Conservation (phyloP, 495 filamentous ascomycete genomes). For the Penicillium macrosclerotiorum region DNA sequence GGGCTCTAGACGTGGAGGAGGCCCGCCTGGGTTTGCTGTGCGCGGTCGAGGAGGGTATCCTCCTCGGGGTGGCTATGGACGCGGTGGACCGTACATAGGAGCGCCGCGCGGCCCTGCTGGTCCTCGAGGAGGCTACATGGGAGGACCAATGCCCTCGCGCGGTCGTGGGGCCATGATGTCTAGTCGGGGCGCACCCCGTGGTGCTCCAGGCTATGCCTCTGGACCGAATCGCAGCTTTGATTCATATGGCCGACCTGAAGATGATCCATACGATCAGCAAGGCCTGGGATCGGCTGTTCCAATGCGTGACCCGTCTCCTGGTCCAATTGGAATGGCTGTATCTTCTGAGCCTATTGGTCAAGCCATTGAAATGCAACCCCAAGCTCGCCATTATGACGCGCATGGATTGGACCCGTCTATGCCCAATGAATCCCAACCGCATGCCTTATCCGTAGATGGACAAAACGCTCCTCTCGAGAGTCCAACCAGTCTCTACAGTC, state of each 20-base stretch:
- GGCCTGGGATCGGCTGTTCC: constrained; percentile 26
- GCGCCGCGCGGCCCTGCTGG: constrained; percentile 36
- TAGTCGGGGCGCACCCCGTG: constrained; percentile 51
- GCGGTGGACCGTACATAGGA: constrained; percentile 49
- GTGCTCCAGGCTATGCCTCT: constrained; percentile 46
- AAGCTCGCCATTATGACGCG: constrained; percentile 33
- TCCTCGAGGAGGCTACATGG: constrained; percentile 35
- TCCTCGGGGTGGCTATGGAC: constrained; percentile 58
- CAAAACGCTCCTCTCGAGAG: constrained; percentile 44
- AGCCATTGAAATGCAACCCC: constrained; percentile 78
- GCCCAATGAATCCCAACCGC: constrained; percentile 63
- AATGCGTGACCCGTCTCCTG: constrained; percentile 50
- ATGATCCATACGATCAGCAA: constrained; percentile 31
- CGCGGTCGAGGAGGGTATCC: constrained; percentile 29
- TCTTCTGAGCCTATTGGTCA: constrained; percentile 58
- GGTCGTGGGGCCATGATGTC: constrained; percentile 40
- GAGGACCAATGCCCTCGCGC: constrained; percentile 23
- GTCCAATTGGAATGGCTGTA: constrained; percentile 57
- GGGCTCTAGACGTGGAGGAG: constrained; percentile 50
- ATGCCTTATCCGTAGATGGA: constrained; percentile 33
- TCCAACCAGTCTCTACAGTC: constrained; percentile 66
- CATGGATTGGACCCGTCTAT: constrained; percentile 57
- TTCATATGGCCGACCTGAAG: constrained; percentile 22
- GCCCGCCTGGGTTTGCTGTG: constrained; percentile 40
- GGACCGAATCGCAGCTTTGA: constrained; percentile 25